phyloP scores from a whole-genome alignment of 1,284 basidiomycete species.

The Boletus smithii region DNA sequence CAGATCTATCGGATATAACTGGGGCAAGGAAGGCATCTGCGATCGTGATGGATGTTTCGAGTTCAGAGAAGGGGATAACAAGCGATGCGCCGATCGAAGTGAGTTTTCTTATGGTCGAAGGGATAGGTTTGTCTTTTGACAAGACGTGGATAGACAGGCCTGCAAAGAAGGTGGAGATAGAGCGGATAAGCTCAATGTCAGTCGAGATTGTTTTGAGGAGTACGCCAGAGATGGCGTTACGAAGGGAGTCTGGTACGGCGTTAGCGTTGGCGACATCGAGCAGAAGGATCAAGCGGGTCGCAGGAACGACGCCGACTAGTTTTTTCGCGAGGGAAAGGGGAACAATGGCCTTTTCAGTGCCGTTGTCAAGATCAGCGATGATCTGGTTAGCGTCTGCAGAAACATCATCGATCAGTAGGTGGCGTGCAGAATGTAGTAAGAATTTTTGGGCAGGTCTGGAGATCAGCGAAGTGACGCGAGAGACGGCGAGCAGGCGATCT shows the following conservation, averaged over 20 bases:
- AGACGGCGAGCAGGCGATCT: constrained; percentile 57
- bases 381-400: constrained; percentile 55
- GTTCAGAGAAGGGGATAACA: constrained; percentile 72
- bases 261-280: constrained; percentile 70
- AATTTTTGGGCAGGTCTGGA: constrained; percentile 39
- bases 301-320: constrained; percentile 65
- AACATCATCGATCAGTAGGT: constrained; percentile 55
- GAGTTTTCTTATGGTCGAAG: constrained; percentile 55
- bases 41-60: constrained; percentile 66
- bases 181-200: constrained; percentile 68
- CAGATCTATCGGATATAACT: constrained; percentile 82
- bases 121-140: constrained; percentile 50
- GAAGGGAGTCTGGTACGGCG: constrained; percentile 70
- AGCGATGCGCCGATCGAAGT: constrained; percentile 58
- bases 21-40: constrained; percentile 85
- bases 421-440: constrained; percentile 36
- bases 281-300: constrained; percentile 70
- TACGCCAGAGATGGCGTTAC: constrained; percentile 72
- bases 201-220: constrained; percentile 68
- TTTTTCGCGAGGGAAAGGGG: constrained; percentile 63
- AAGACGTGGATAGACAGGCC: constrained; percentile 63
- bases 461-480: constrained; percentile 76
- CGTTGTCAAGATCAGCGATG: constrained; percentile 67
- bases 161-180: constrained; percentile 71
- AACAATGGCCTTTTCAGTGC: constrained; percentile 75